These are phyloP conservation scores for Larix kaempferi DNA, from an alignment of 75 land plant genomes.

Conservation along the genomic window DNA sequence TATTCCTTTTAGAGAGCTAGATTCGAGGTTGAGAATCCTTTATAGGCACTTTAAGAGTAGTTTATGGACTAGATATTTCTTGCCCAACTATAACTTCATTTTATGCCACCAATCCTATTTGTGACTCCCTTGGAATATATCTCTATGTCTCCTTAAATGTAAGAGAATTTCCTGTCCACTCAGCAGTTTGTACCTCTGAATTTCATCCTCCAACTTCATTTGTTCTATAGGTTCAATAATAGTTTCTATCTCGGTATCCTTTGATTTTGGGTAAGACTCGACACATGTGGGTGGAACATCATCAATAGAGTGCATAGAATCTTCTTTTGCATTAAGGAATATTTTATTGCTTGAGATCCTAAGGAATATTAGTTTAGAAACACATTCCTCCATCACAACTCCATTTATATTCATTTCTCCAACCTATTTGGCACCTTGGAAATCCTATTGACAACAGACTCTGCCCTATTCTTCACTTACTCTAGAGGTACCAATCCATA, in stretches of 20 bases:
- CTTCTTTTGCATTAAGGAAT: slow-evolving; percentile 7
- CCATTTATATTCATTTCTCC: slow-evolving; percentile 1
- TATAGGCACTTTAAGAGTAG: slow-evolving; percentile 1
- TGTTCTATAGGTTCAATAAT: neutral
- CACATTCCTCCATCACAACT: neutral
- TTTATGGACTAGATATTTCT: neutral
- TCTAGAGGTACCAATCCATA: neutral
- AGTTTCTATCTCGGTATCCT: neutral
- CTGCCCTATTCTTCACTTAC: neutral
- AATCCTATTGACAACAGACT: neutral
- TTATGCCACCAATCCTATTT: neutral
- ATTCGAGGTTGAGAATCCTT: neutral
- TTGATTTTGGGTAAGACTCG: neutral
- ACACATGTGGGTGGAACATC: neutral
- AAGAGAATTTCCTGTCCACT: neutral
- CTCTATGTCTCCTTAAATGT: neutral
- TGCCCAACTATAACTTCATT: neutral
- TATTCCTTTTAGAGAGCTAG: neutral
- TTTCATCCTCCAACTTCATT: neutral
- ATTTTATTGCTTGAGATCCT: slow-evolving; percentile 6
- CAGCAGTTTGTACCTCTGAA: neutral
- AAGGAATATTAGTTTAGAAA: neutral
- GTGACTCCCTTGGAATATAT: neutral
- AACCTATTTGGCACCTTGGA: neutral
- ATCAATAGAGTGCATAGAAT: neutral